A percentile compares a stretch with the other conserved stretches of the same genome.
Evolutionary conservation across 352 stramenopile species (phyloP).

Genomic region (Phytophthora pisi): DNA sequence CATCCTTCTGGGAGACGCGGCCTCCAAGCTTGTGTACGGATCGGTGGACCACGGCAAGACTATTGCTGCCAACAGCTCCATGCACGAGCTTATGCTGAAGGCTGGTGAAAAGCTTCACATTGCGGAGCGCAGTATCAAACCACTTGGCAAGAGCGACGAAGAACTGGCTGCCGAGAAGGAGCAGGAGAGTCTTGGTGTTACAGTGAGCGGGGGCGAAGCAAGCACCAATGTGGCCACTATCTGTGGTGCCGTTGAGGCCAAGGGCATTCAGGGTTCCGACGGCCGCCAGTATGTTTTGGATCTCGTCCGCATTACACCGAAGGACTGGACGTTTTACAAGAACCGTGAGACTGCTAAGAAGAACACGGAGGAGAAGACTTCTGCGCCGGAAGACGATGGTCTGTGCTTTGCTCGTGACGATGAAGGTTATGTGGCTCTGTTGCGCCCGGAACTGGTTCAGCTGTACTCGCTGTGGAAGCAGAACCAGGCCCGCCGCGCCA

Average conservation of each 20-base stretch:
- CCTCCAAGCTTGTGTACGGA: slow-evolving; percentile 95
- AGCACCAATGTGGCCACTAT: slow-evolving; percentile 69
- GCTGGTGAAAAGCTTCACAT: slow-evolving; percentile 89
- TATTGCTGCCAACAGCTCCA: slow-evolving; percentile 90
- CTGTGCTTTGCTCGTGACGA: slow-evolving; percentile 73
- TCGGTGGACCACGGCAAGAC: slow-evolving; percentile 93
- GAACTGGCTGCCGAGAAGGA: slow-evolving; percentile 47
- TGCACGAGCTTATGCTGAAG: slow-evolving; percentile 91
- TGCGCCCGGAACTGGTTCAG: slow-evolving; percentile 94
- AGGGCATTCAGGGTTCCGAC: slow-evolving; percentile 96
- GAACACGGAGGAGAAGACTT: slow-evolving; percentile 21
- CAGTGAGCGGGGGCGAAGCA: slow-evolving; percentile 52
- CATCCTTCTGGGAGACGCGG: slow-evolving; percentile 95
- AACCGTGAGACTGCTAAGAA: slow-evolving; percentile 33
- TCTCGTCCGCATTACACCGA: slow-evolving; percentile 93
- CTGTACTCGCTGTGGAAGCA: slow-evolving; percentile 92
- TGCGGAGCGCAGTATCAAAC: slow-evolving; percentile 83
- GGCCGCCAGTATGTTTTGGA: slow-evolving; percentile 95
- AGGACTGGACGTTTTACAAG: slow-evolving; percentile 94
- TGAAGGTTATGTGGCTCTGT: slow-evolving; percentile 89
- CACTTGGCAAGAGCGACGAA: slow-evolving; percentile 64
- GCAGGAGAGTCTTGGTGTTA: slow-evolving; percentile 29
- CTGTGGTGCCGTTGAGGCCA: slow-evolving; percentile 94
- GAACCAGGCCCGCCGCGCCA: slow-evolving; percentile 71
- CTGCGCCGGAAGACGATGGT: slow-evolving; percentile 43